phyloP scores from a whole-genome alignment of 1,284 basidiomycete species.

The Blastosporella zonata region DNA sequence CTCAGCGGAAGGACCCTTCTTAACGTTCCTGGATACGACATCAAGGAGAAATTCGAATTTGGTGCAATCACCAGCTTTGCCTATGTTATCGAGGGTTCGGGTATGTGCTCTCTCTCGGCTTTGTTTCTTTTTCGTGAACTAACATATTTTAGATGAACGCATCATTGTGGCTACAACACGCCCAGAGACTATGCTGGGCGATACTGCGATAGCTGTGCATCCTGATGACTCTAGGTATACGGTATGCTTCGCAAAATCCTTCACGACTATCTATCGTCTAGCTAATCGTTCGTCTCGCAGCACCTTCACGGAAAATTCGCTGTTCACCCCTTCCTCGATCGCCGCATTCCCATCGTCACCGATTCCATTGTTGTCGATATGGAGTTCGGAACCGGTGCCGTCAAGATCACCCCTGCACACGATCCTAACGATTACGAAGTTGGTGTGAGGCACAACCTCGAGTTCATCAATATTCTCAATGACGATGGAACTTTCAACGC shows the following conservation, averaged over 20 bases:
- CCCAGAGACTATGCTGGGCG: slow-evolving; percentile 98
- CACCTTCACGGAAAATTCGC: slow-evolving; percentile 96
- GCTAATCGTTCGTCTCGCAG: slow-evolving; percentile 25
- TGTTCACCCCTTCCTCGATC: slow-evolving; percentile 81
- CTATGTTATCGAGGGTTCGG: slow-evolving; percentile 86
- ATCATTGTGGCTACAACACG: slow-evolving; percentile 96
- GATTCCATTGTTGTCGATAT: slow-evolving; percentile 92
- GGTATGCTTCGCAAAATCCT: slow-evolving; percentile 17
- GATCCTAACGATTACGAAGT: slow-evolving; percentile 98
- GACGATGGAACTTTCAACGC: slow-evolving; percentile 97
- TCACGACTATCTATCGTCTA: not conserved
- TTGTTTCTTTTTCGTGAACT: not conserved
- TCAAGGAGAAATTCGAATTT: slow-evolving; percentile 95
- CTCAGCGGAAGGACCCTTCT: slow-evolving; percentile 87
- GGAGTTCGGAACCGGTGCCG: slow-evolving; percentile 96
- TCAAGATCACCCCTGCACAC: slow-evolving; percentile 99
- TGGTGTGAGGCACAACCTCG: slow-evolving; percentile 83
- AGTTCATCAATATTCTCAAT: slow-evolving; percentile 95
- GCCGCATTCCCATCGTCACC: slow-evolving; percentile 86
- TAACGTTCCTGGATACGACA: slow-evolving; percentile 91
- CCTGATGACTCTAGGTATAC: slow-evolving; percentile 92
- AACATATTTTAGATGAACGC: slow-evolving; percentile 64
- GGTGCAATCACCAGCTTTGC: slow-evolving; percentile 96
- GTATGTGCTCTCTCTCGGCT: slow-evolving; percentile 33
- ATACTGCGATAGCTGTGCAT: slow-evolving; percentile 97